These are phyloP conservation scores for Babjeviella inositovora DNA, from an alignment of 805 yeast species.

Conservation along the genomic window DNA sequence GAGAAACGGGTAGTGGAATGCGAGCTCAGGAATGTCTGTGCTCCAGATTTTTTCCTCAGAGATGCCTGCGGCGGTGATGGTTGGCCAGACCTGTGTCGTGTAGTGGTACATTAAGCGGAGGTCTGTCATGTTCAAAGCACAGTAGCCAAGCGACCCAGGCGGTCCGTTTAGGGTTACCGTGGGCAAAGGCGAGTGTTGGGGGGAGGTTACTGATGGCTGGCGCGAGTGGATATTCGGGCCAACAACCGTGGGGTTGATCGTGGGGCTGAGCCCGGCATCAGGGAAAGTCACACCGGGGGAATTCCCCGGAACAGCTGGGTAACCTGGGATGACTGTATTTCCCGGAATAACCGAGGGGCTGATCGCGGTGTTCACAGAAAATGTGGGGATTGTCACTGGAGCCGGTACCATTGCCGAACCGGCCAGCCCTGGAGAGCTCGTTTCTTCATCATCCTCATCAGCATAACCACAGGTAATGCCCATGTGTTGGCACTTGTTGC, in stretches of 20 bases:
- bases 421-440: neutral
- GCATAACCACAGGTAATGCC: slow-evolving; percentile 60
- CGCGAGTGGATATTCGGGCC: too few relatives aligned
- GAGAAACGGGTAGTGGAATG: slow-evolving; percentile 75
- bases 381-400: slow-evolving; percentile 1
- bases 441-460: slow-evolving; percentile 1
- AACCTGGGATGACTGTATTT: too few relatives aligned
- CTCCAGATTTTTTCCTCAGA: slow-evolving; percentile 80
- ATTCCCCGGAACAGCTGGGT: too few relatives aligned
- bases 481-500: slow-evolving; percentile 69
- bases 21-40: slow-evolving; percentile 73
- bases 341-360: too few relatives aligned
- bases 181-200: neutral
- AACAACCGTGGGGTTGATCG: too few relatives aligned
- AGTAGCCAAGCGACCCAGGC: slow-evolving; percentile 3
- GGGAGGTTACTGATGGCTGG: slow-evolving; percentile 1
- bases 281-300: too few relatives aligned
- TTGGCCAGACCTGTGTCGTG: slow-evolving; percentile 67
- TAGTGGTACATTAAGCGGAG: slow-evolving; percentile 77
- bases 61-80: slow-evolving; percentile 84
- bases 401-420: too few relatives aligned
- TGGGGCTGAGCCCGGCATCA: too few relatives aligned
- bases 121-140: slow-evolving; percentile 52
- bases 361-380: neutral
- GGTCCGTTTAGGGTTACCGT: slow-evolving; percentile 2